Conservation (phyloP, 345 rosid species). For the Nephelium lappaceum region DNA sequence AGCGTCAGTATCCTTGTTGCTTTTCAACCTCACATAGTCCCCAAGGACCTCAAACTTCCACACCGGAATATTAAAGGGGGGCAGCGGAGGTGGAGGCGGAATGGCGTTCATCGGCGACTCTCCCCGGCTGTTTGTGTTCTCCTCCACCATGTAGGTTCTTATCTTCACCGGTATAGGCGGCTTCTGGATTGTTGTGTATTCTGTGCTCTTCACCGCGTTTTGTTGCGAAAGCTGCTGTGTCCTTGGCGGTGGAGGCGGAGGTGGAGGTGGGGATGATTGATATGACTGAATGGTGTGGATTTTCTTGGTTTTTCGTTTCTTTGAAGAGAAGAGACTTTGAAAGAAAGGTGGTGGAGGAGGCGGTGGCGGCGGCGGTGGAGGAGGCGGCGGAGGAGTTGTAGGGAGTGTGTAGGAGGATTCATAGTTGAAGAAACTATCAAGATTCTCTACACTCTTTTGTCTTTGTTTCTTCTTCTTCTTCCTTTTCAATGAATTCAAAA, state of each 20-base stretch:
- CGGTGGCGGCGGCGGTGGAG: conserved; percentile 50
- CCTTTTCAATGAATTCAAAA: conserved; percentile 50
- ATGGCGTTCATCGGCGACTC: conserved; percentile 57
- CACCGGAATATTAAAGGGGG: conserved; percentile 67
- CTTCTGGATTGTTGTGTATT: conserved; percentile 25
- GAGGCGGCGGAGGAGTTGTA: conserved; percentile 27
- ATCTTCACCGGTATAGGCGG: conserved; percentile 36
- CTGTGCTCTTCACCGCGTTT: conserved; percentile 29
- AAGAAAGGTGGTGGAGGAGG: conserved; percentile 60
- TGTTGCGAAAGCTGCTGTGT: not conserved
- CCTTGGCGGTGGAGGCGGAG: conserved; percentile 23
- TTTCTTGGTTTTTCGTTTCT: conserved; percentile 57
- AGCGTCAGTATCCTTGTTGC: conserved; percentile 47
- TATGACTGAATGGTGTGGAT: conserved; percentile 20
- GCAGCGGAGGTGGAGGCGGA: conserved; percentile 86
- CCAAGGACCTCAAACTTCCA: conserved; percentile 67
- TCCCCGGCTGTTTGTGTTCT: conserved; percentile 40
- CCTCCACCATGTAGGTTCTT: conserved; percentile 33
- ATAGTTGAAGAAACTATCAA: conserved; percentile 58
- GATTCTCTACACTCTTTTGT: conserved; percentile 83
- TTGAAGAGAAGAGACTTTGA: conserved; percentile 62
- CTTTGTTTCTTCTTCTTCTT: conserved; percentile 76
- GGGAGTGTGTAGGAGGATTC: conserved; percentile 24
- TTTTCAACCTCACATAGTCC: conserved; percentile 68
- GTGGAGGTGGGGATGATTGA: conserved; percentile 59